Conservation (phyloP, 2,329 filamentous ascomycete species). For the Sphaerostilbella broomeana region DNA sequence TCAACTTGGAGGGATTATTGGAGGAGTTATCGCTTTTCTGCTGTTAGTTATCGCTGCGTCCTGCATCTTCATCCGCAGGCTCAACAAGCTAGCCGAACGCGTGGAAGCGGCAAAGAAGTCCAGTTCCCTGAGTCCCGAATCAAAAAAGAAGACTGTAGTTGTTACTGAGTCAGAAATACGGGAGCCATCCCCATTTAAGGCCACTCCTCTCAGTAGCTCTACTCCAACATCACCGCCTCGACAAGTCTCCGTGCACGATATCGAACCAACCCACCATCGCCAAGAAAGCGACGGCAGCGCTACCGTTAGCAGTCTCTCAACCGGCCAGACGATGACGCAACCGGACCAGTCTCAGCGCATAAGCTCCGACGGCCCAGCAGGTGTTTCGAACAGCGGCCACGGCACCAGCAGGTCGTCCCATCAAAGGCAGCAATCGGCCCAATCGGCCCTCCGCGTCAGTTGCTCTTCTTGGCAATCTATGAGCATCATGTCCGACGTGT, state of each 20-base stretch:
- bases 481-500: constrained; percentile 40
- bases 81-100: constrained; percentile 39
- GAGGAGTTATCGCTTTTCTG: constrained; percentile 42
- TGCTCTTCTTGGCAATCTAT: constrained; percentile 25
- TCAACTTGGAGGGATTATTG: constrained; percentile 48
- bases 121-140: constrained; percentile 14
- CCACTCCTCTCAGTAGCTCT: too few relatives aligned
- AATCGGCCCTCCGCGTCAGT: neutral
- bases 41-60: constrained; percentile 40
- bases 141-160: constrained; percentile 8
- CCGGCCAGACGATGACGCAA: too few relatives aligned
- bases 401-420: too few relatives aligned
- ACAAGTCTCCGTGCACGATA: neutral
- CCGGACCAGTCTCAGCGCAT: too few relatives aligned
- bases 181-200: neutral
- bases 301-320: neutral
- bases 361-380: too few relatives aligned
- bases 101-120: constrained; percentile 31
- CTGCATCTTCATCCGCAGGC: constrained; percentile 43
- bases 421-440: too few relatives aligned
- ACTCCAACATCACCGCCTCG: neutral
- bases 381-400: too few relatives aligned
- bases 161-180: too few relatives aligned
- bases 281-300: neutral
- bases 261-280: neutral